Base-by-base conservation (phyloP, 1,139 yeast genomes). In the Magnusiomyces tetraspermus region DNA sequence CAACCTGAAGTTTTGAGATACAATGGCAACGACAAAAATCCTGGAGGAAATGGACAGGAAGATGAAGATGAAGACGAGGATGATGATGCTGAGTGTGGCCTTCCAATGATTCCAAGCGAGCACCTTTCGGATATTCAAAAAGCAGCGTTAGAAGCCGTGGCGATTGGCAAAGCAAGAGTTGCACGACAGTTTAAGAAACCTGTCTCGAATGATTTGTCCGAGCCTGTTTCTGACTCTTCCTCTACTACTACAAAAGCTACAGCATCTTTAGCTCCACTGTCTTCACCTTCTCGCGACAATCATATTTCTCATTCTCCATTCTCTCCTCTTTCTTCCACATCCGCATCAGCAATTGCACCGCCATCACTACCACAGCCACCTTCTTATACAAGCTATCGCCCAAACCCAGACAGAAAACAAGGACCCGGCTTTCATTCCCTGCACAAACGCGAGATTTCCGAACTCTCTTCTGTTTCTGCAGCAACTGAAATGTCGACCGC, bases 381-480 rank as follows among this genome's bases (percentile, higher is more conserved):
- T n/a, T n/a, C n/a, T n/a, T n/a, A n/a, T n/a, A n/a, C n/a, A n/a
- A n/a, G n/a, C n/a, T n/a, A n/a, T n/a, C n/a, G n/a, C n/a, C n/a
- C n/a, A n/a, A n/a, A n/a, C n/a, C n/a, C 38, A 33, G 4, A 15
- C 38, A 11, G 11, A 28, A 28, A 28, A 28, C 33, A 28, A 28
- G 11, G 11, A 6, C 33, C 11, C 33, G 11, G 6, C 11, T 28
- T 28, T 11, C 33, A 6, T 11, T 4, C n/a, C 17, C 31, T 23
- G 10, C 49, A 46, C 36, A 33, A 37, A 17, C 49, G 49, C 36
- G 43, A 46, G n/a, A 36, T 46, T 17, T 46, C 49, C 4, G 49
- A 46, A 21, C 22, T 46, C 22, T 46, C 49, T 37, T 22, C 30
- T 11, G 22, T 46, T 17, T 46, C 49, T 2, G 49, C 33, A 5